Evolutionary conservation across 108 stramenopile genomes (phyloP), one percentile per base, ranked within the genome.

Genomic region (Cyclotella cryptica): DNA sequence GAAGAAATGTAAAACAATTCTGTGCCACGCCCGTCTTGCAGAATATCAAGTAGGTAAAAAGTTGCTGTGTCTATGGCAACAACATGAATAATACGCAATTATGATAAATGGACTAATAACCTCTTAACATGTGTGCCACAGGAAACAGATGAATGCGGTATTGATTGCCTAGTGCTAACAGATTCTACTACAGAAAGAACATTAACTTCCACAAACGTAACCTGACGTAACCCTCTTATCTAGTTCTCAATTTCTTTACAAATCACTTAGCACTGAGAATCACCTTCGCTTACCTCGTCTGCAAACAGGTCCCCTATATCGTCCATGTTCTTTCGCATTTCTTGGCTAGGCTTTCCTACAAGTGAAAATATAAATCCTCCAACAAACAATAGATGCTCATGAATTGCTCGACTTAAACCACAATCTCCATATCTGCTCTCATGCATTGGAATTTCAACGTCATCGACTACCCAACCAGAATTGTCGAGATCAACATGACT

Each of bases 351-450:
- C 13, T 61, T 61, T 7, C 60, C 60, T 39, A 61, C 29, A 0
- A 61, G 30, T 39, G 29, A 39, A 30, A 39, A 61, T 35, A 61
- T 39, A 2, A 61, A 17, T 17, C 60, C 60, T 12, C 60, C 60
- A 61, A 61, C 30, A n/a, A 30, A 61, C n/a, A 61, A 15, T 4
- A 61, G 35, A 13, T 30, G 29, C 1, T 61, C 60, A 39, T 61
- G 60, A 0, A 61, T 30, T 7, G 29, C 6, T 61, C 35, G 29
- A 61, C 60, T 61, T 13, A 29, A 61, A 7, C 60, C 60, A 39
- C 60, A 61, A 39, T 61, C 60, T 30, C 60, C 60, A 39, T 30
- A 61, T 15, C 60, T 13, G 30, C 60, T 61, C 10, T 61, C 60
- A 39, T 39, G 11, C 30, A 39, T 0, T 35, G 29, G 14, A 21